phyloP scores from a whole-genome alignment of 2,329 filamentous ascomycete genomes.

The Metarhizium brunneum region DNA sequence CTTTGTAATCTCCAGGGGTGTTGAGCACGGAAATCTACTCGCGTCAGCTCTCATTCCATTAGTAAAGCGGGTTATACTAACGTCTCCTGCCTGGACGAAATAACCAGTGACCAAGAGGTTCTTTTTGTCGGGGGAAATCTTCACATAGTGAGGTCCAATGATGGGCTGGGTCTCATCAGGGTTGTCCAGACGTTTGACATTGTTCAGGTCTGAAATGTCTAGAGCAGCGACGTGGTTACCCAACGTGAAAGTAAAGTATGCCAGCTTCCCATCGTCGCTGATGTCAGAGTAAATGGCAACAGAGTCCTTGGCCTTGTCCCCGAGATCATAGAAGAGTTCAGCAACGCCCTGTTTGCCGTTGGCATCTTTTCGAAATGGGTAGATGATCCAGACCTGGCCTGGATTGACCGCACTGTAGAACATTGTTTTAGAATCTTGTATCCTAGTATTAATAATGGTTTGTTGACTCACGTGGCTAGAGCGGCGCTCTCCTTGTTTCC shows the following conservation, averaged over 20 bases:
- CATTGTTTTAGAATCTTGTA: neutral
- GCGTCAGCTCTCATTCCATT: neutral
- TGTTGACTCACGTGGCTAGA: constrained; percentile 36
- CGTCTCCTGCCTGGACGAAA: constrained; percentile 52
- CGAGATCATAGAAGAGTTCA: constrained; percentile 49
- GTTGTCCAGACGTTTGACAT: constrained; percentile 52
- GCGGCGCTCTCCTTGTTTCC: constrained; percentile 48
- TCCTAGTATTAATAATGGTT: neutral
- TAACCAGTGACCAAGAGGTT: constrained; percentile 56
- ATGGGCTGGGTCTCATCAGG: constrained; percentile 49
- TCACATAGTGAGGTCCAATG: constrained; percentile 54
- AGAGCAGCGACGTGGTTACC: constrained; percentile 53
- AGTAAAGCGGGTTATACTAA: constrained; percentile 9
- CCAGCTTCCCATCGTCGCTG: constrained; percentile 45
- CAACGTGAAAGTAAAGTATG: constrained; percentile 51
- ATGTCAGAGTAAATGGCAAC: constrained; percentile 54
- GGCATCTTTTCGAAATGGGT: constrained; percentile 46
- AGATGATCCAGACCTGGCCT: constrained; percentile 57
- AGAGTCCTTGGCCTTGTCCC: constrained; percentile 43
- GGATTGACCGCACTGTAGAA: constrained; percentile 39
- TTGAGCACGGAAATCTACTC: constrained; percentile 46
- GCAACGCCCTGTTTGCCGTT: constrained; percentile 48
- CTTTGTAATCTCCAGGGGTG: constrained; percentile 53
- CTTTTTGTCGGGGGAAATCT: constrained; percentile 55
- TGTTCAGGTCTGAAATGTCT: constrained; percentile 51